Percentiles rank a stretch among this genome's conserved stretches.
phyloP scores from a whole-genome alignment of 768 basidiomycete genomes.

The Lactarius pseudohatsudake region DNA sequence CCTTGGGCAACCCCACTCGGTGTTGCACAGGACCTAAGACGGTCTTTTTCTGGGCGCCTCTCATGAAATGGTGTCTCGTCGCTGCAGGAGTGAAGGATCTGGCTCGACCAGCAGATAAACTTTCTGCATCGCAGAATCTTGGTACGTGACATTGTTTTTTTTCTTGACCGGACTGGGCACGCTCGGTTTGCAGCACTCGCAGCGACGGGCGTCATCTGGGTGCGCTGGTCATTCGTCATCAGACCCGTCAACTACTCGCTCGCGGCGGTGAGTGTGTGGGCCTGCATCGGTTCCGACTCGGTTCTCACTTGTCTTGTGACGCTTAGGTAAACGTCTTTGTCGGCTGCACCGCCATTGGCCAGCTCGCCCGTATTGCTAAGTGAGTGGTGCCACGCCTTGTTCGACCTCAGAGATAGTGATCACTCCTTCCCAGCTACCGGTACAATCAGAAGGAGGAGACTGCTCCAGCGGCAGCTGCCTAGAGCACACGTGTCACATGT shows the following conservation, averaged over 20 bases:
- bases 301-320: slow-evolving; percentile 3
- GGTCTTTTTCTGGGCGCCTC: slow-evolving; percentile 97
- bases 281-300: slow-evolving; percentile 11
- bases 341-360: slow-evolving; percentile 61
- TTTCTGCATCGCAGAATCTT: slow-evolving; percentile 89
- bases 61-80: slow-evolving; percentile 93
- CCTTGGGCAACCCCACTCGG: slow-evolving; percentile 9
- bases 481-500: background rate
- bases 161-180: background rate
- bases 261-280: slow-evolving; percentile 61
- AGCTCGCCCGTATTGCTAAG: slow-evolving; percentile 63
- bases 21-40: slow-evolving; percentile 70
- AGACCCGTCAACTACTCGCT: slow-evolving; percentile 92
- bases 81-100: slow-evolving; percentile 84
- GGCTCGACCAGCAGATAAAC: slow-evolving; percentile 86
- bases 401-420: background rate
- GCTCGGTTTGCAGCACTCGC: slow-evolving; percentile 62
- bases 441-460: slow-evolving; percentile 5
- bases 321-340: slow-evolving; percentile 71
- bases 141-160: slow-evolving; percentile 52
- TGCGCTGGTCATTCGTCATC: slow-evolving; percentile 95
- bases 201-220: slow-evolving; percentile 97
- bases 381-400: slow-evolving; percentile 37
- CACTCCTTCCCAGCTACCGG: slow-evolving; percentile 11
- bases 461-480: slow-evolving; percentile 4